These are phyloP conservation scores for Globisporangium ultimum DNA, from an alignment of 352 stramenopile species.

Conservation along the genomic window DNA sequence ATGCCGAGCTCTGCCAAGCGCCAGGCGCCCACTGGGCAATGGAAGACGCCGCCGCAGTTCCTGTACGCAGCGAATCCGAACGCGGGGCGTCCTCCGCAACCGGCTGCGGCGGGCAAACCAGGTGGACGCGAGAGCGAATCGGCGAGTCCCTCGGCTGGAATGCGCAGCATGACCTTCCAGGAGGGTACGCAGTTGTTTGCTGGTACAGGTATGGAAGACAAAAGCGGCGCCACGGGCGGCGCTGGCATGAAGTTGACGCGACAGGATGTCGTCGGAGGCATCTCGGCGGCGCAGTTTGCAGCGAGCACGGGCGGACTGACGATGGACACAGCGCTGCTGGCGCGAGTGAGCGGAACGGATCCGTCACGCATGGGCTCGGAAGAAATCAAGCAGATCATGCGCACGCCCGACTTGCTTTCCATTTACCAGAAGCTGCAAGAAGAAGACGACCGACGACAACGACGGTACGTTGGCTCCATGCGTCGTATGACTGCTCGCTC, in stretches of 20 bases:
- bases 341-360: constrained; percentile 76
- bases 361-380: constrained; percentile 74
- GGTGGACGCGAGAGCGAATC: constrained; percentile 13
- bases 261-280: constrained; percentile 34
- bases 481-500: neutral
- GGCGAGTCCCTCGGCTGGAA: constrained; percentile 48
- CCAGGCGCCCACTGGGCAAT: constrained; percentile 50
- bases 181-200: constrained; percentile 25
- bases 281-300: constrained; percentile 81
- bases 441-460: constrained; percentile 77
- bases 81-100: neutral
- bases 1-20: constrained; percentile 31
- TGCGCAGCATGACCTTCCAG: constrained; percentile 64
- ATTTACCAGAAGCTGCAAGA: constrained; percentile 89
- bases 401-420: constrained; percentile 70
- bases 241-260: constrained; percentile 28
- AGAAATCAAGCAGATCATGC: constrained; percentile 89
- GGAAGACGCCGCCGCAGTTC: constrained; percentile 63
- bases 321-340: constrained; percentile 76
- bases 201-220: constrained; percentile 19
- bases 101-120: neutral
- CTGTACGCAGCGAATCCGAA: constrained; percentile 22
- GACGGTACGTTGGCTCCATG: constrained; percentile 21
- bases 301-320: constrained; percentile 71
- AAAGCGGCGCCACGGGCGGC: constrained; percentile 27